Evolutionary conservation across 192 early-diverging fungal species (phyloP).

Genomic region (Dissophora ornata): DNA sequence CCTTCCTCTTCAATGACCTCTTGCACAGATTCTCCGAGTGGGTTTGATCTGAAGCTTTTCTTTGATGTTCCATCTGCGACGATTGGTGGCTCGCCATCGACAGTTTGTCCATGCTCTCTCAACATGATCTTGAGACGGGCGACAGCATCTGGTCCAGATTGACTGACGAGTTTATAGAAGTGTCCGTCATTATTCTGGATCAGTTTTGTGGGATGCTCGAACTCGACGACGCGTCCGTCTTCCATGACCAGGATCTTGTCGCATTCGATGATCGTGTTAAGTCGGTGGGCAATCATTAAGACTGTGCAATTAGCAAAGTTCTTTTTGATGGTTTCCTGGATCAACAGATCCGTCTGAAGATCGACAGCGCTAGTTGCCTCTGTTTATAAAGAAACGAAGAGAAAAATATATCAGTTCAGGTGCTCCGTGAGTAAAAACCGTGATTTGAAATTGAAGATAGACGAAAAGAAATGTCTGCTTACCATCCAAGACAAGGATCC

Average conservation of each 20-base stretch:
- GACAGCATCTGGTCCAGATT: conserved; percentile 50
- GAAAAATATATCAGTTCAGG: too few relatives aligned
- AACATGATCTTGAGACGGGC: conserved; percentile 44
- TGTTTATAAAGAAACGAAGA: background rate
- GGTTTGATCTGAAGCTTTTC: background rate
- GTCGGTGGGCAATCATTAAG: conserved; percentile 73
- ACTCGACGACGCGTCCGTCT: conserved; percentile 60
- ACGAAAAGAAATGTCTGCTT: background rate
- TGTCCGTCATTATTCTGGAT: conserved; percentile 54
- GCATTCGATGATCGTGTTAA: conserved; percentile 66
- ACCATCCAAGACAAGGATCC: conserved; percentile 76
- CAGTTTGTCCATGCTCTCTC: conserved; percentile 42
- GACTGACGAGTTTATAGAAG: conserved; percentile 49
- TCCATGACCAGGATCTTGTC: conserved; percentile 65
- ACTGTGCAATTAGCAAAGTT: conserved; percentile 67
- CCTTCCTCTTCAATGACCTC: conserved; percentile 19
- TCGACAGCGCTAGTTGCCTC: conserved; percentile 70
- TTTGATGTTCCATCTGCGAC: conserved; percentile 3
- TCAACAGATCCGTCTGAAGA: conserved; percentile 55
- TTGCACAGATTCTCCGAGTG: background rate
- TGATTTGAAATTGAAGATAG: background rate
- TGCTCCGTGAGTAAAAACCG: background rate
- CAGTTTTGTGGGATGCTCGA: conserved; percentile 50
- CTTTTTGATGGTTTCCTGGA: conserved; percentile 65
- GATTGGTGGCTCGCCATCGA: conserved; percentile 25